Percentiles rank a stretch among this genome's conserved stretches.
phyloP scores from a whole-genome alignment of 2,329 filamentous ascomycete species.

The Alternaria ventricosa region DNA sequence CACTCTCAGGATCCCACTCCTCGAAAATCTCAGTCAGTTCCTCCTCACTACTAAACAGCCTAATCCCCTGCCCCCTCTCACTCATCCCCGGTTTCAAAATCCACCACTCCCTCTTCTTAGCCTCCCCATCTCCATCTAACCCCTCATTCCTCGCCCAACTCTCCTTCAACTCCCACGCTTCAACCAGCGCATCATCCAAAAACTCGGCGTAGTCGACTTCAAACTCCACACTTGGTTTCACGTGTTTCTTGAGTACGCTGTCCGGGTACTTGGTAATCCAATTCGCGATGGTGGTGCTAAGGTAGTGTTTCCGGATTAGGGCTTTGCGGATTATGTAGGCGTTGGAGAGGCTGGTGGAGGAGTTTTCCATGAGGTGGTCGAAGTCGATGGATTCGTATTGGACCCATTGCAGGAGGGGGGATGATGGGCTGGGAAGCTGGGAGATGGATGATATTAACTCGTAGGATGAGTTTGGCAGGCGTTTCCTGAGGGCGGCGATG shows the following conservation, averaged over 20 bases:
- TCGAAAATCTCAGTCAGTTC: slow-evolving; percentile 90
- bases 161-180: slow-evolving; percentile 85
- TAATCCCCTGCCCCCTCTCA: slow-evolving; percentile 90
- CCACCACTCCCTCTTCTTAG: slow-evolving; percentile 83
- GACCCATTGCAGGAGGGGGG: slow-evolving; percentile 75
- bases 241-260: slow-evolving; percentile 71
- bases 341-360: slow-evolving; percentile 73
- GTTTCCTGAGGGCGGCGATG: slow-evolving; percentile 69
- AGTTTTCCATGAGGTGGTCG: slow-evolving; percentile 69
- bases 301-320: slow-evolving; percentile 93
- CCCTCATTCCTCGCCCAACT: slow-evolving; percentile 76
- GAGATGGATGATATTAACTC: slow-evolving; percentile 61
- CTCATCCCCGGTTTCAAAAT: slow-evolving; percentile 98
- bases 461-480: slow-evolving; percentile 63
- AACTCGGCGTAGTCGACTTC: slow-evolving; percentile 98
- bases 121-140: no score
- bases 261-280: slow-evolving; percentile 85
- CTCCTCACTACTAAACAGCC: slow-evolving; percentile 83
- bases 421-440: slow-evolving; percentile 55
- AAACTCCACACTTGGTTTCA: slow-evolving; percentile 82
- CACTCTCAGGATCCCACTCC: slow-evolving; percentile 80
- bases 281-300: slow-evolving; percentile 80
- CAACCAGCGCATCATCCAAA: slow-evolving; percentile 87
- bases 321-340: slow-evolving; percentile 96
- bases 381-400: slow-evolving; percentile 91